phyloP scores from a whole-genome alignment of 129 eudicot species.

The Calendula officinalis region DNA sequence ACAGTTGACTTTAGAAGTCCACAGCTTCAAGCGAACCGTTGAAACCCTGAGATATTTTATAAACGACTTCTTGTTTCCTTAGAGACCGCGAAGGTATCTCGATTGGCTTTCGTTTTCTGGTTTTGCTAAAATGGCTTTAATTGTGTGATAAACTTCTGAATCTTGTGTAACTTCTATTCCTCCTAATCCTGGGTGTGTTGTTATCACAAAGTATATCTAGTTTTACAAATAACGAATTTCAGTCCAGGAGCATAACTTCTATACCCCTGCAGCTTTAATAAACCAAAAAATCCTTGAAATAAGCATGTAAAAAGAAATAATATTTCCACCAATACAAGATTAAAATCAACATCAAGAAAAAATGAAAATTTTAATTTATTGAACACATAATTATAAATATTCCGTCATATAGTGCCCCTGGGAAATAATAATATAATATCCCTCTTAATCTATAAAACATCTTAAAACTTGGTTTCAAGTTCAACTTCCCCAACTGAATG shows the following conservation, averaged over 20 bases:
- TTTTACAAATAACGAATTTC: not conserved
- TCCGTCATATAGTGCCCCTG: too few relatives aligned
- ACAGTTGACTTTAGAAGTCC: constrained; percentile 37
- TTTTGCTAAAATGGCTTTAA: constrained; percentile 57
- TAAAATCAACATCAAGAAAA: too few relatives aligned
- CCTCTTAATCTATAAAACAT: too few relatives aligned
- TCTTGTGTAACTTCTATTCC: constrained; percentile 70
- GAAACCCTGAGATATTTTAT: constrained; percentile 54
- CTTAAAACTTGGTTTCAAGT: too few relatives aligned
- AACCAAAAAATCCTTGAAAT: constrained; percentile 4
- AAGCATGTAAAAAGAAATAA: not conserved
- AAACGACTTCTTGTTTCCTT: constrained; percentile 45
- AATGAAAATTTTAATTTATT: too few relatives aligned
- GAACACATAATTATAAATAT: too few relatives aligned
- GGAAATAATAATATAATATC: too few relatives aligned
- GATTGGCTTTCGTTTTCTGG: constrained; percentile 96
- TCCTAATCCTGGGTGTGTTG: constrained; percentile 74
- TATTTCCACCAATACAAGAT: too few relatives aligned
- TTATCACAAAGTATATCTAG: constrained; percentile 82
- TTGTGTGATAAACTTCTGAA: constrained; percentile 68
- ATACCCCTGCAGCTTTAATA: not conserved
- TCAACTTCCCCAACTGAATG: too few relatives aligned
- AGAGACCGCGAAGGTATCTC: constrained; percentile 94
- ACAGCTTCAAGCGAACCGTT: constrained; percentile 59
- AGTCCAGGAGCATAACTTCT: too few relatives aligned